Base-by-base conservation (phyloP, 352 stramenopile species). In the Globisporangium cederbergense region DNA sequence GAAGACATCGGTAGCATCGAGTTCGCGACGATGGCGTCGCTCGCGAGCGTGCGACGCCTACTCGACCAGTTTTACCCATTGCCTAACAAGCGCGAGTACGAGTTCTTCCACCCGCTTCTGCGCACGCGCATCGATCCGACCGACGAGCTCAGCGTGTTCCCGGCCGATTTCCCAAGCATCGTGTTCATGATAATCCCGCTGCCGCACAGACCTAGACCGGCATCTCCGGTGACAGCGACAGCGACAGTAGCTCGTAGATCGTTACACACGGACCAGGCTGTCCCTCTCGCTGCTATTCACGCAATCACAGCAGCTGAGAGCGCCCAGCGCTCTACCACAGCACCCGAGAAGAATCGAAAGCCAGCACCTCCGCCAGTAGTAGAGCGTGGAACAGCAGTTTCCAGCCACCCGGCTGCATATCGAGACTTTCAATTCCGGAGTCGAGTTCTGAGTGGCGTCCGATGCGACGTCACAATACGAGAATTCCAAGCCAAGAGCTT, bases 31-130 rank as follows among this genome's bases (percentile, higher is more conserved):
- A 32, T 67, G 22, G 65, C 72, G 7, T 62, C 68, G 28, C 65
- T 78, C 34, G 72, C 62, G 8, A 66, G 64, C 40, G 60, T 68
- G 50, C 65, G 68, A 2, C n/a, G 22, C 13, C 72, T 78, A 25
- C 61, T 78, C 32, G 58, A 74, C 36, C 65, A 75, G 56, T 78
- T 78, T 56, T 71, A 74, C 34, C 72, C 68, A 18, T 47, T 72
- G n/a, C 62, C 68, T 0, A 60, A 56, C 56, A 51, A 66, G 10
- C 71, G 65, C 53, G 50, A 62, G 22, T 75, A 71, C 65, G 62
- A 68, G 30, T 78, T 78, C 47, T 62, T 60, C 47, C 58, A 78
- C 47, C 71, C 68, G 16, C 28, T 20, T 8, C 50, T 46, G 20
- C 43, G 32, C n/a, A 28, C 36, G 2, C 58, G 58, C 32, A 62